Percentiles rank a stretch among this genome's conserved stretches.
phyloP scores from a whole-genome alignment of 2,329 filamentous ascomycete species.

The Botryotinia globosa region DNA sequence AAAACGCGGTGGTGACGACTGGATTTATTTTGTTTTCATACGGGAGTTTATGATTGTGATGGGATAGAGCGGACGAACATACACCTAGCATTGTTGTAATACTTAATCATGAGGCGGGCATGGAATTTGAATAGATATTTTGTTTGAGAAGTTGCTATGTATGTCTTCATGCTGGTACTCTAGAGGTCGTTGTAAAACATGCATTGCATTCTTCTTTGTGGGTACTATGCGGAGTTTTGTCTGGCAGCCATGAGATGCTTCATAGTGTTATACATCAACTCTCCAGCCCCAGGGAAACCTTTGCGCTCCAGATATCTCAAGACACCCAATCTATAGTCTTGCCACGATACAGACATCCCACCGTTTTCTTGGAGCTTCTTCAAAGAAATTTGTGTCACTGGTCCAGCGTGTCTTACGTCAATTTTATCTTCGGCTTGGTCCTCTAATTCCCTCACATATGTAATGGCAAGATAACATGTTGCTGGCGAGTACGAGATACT shows the following conservation, averaged over 20 bases:
- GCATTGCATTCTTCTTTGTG: neutral
- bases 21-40: conserved; percentile 5
- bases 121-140: conserved; percentile 1
- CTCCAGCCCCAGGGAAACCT: conserved; percentile 63
- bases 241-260: conserved; percentile 59
- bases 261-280: conserved; percentile 79
- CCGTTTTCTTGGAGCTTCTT: conserved; percentile 60
- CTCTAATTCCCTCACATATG: conserved; percentile 55
- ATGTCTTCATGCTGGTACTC: neutral
- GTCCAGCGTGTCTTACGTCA: conserved; percentile 57
- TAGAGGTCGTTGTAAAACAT: neutral
- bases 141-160: neutral
- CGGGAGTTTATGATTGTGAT: conserved; percentile 11
- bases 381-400: conserved; percentile 67
- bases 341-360: conserved; percentile 66
- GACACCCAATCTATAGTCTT: conserved; percentile 72
- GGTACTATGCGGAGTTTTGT: neutral
- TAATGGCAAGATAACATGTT: conserved; percentile 54
- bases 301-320: conserved; percentile 63
- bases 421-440: conserved; percentile 49
- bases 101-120: neutral
- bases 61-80: conserved; percentile 6
- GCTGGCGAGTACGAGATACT: conserved; percentile 58
- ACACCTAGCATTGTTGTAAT: conserved; percentile 17
- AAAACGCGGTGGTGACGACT: neutral